Percentiles rank a stretch among this genome's conserved stretches.
Conservation (phyloP, 495 filamentous ascomycete genomes). For the Staphylotrichum tortipilum region DNA sequence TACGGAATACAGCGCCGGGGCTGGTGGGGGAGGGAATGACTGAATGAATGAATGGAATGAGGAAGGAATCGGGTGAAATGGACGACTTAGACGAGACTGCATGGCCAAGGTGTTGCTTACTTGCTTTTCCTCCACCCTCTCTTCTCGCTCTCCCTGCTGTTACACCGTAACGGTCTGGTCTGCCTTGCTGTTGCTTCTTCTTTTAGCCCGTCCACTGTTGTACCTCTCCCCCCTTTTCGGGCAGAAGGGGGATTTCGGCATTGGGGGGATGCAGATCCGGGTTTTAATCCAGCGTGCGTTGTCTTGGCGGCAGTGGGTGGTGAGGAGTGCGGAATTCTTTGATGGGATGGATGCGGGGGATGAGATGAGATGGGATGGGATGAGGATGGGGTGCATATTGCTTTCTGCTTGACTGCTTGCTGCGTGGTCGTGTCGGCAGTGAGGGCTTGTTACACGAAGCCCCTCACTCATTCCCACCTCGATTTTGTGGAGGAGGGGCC, state of each 20-base stretch:
- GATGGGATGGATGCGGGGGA: neutral
- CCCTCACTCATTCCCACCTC: too few species aligned
- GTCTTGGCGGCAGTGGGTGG: neutral
- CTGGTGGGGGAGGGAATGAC: neutral
- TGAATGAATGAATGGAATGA: slow-evolving; percentile 2
- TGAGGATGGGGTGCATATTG: too few species aligned
- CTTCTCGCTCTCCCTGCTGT: too few species aligned
- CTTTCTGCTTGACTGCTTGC: too few species aligned
- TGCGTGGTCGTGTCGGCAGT: too few species aligned
- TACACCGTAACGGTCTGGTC: too few species aligned
- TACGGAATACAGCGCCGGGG: too few species aligned
- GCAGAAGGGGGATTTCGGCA: neutral
- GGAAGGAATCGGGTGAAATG: too few species aligned
- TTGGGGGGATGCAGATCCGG: neutral
- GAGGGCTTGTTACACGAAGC: too few species aligned
- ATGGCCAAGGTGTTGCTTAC: slow-evolving; percentile 3
- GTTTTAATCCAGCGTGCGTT: neutral
- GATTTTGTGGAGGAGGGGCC: too few species aligned
- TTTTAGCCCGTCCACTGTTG: neutral
- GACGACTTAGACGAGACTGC: slow-evolving; percentile 2
- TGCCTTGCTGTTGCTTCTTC: neutral
- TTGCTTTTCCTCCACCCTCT: neutral
- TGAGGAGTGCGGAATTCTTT: neutral
- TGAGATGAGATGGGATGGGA: too few species aligned
- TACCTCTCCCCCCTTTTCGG: neutral